phyloP scores from a whole-genome alignment of 1,139 yeast genomes.

The Wickerhamomyces sp. region DNA sequence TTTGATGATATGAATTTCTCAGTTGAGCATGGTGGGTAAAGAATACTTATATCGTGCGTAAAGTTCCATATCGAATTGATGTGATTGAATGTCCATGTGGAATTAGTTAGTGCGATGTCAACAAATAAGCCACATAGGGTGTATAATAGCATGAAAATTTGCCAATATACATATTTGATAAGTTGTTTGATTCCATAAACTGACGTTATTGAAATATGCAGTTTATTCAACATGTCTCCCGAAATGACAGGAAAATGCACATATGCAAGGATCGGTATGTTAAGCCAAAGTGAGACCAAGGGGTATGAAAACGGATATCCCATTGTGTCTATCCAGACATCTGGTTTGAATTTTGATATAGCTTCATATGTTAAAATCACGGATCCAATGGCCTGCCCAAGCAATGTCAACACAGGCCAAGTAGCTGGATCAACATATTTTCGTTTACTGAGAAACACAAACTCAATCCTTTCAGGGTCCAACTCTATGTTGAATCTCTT shows the following conservation, averaged over 20 bases:
- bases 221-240: conserved; percentile 70
- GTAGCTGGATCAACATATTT: conserved; percentile 61
- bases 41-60: conserved; percentile 36
- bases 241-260: conserved; percentile 94
- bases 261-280: conserved; percentile 77
- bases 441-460: conserved; percentile 64
- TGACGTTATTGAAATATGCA: conserved; percentile 32
- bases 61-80: conserved; percentile 56
- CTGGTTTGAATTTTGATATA: conserved; percentile 60
- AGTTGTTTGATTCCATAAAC: conserved; percentile 24
- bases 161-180: conserved; percentile 70
- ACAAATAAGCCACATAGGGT: conserved; percentile 63
- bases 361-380: conserved; percentile 68
- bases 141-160: conserved; percentile 54
- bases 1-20: conserved; percentile 35
- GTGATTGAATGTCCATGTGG: conserved; percentile 88
- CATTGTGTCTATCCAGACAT: conserved; percentile 91
- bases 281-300: conserved; percentile 46
- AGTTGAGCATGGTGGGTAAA: conserved; percentile 88
- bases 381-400: conserved; percentile 88
- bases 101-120: conserved; percentile 68
- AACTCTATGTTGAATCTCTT: conserved; percentile 61
- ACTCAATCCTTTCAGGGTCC: conserved; percentile 55
- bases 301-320: conserved; percentile 90
- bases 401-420: conserved; percentile 77